Conservation (phyloP, 345 rosid genomes). For the Eucalyptus polybractea region DNA sequence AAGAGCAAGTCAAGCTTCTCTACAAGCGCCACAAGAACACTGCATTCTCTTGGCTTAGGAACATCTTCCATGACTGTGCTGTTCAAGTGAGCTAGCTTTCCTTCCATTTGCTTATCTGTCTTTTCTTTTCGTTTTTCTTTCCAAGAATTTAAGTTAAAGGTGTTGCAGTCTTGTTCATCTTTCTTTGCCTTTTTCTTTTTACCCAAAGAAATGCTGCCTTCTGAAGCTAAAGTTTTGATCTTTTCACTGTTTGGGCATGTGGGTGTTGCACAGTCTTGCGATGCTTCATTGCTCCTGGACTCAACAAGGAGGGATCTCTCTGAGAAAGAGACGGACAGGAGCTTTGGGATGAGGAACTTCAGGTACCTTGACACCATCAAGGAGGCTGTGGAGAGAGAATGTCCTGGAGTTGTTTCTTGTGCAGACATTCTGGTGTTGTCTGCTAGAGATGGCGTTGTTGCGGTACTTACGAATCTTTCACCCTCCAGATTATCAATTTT, state of each 20-base stretch:
- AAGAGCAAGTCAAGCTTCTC: conserved; percentile 83
- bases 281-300: conserved; percentile 92
- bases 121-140: neutral
- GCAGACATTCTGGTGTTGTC: conserved; percentile 81
- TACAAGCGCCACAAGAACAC: conserved; percentile 99
- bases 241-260: neutral
- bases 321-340: conserved; percentile 94
- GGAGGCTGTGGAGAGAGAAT: conserved; percentile 92
- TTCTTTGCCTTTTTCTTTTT: neutral
- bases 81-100: conserved; percentile 9
- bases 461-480: conserved; percentile 20
- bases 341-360: conserved; percentile 91
- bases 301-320: conserved; percentile 89
- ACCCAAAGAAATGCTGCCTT: neutral
- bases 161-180: neutral
- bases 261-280: conserved; percentile 51
- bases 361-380: conserved; percentile 83
- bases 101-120: neutral
- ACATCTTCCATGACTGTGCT: conserved; percentile 98
- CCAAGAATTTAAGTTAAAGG: neutral
- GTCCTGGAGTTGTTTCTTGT: conserved; percentile 91
- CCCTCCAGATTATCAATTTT: neutral
- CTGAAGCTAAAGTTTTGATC: neutral
- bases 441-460: conserved; percentile 75
- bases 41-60: conserved; percentile 98